Conservation (phyloP, 371 early-diverging fungal species). For the Blyttiomyces sp. region DNA sequence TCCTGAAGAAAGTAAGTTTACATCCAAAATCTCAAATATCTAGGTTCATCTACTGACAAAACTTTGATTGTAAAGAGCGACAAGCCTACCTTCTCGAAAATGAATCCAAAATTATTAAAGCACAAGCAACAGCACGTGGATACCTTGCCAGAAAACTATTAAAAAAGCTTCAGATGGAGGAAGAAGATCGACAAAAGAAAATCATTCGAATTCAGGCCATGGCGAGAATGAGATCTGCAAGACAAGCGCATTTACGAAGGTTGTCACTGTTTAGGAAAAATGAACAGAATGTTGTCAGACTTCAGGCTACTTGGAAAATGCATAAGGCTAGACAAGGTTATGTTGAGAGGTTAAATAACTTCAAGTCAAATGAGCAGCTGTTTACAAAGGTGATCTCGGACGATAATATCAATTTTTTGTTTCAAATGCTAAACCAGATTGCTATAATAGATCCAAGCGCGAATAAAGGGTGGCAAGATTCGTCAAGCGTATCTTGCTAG, state of each 20-base stretch:
- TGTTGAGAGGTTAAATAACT: conserved; percentile 50
- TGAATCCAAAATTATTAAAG: conserved; percentile 41
- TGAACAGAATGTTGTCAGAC: conserved; percentile 65
- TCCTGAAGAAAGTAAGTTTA: conserved; percentile 22
- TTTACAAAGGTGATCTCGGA: conserved; percentile 35
- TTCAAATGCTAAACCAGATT: not conserved
- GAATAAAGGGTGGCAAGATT: conserved; percentile 59
- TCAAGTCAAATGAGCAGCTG: conserved; percentile 28
- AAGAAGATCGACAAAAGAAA: conserved; percentile 5
- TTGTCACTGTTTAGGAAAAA: conserved; percentile 59
- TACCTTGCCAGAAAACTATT: conserved; percentile 34
- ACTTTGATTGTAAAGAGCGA: no score
- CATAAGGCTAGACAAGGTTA: conserved; percentile 72
- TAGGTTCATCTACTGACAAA: not conserved
- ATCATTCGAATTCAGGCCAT: conserved; percentile 31
- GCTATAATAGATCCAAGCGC: conserved; percentile 67
- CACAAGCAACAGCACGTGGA: conserved; percentile 45
- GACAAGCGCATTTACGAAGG: conserved; percentile 49
- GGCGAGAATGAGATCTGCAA: conserved; percentile 31
- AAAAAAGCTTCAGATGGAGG: not conserved
- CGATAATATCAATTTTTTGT: not conserved
- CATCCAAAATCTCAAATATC: not conserved
- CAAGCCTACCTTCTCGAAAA: conserved; percentile 37
- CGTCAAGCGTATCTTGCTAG: conserved; percentile 57
- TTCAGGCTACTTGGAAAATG: conserved; percentile 75